Base-by-base conservation (phyloP, 192 early-diverging fungal species). In the Umbelopsis ramanniana region DNA sequence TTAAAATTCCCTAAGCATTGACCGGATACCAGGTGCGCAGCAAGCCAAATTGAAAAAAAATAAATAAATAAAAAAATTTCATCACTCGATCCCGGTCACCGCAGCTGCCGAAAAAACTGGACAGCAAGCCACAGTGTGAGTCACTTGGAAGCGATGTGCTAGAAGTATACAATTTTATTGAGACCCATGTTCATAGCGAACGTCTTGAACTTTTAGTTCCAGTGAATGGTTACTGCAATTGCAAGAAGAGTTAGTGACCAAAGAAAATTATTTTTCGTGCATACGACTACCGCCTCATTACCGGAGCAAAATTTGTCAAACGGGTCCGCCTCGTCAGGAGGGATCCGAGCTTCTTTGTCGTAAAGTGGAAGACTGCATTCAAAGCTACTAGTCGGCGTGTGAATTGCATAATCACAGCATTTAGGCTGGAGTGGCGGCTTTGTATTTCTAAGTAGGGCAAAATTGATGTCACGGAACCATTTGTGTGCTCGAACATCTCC, bases 401-500 rank as follows among this genome's bases (percentile, higher is more conserved):
- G 6, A 19, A 19, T 26, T 19, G 33, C 33, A 37, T 37, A 37
- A 17, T 63, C 57, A 19, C 57, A 63, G 33, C 57, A 63, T 63
- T 63, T 35, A 19, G 57, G 57, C 14, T 63, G 1, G 12, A 63
- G 26, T n/a, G 57, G 57, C 1, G 57, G 57, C 17, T 11, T 37
- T 63, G 57, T 63, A 63, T 63, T 63, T 63, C 57, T 38, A 63
- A 63, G 15, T 33, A 63, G 17, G 15, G 57, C 57, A 14, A 63
- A 96, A 81, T 93, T 89, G 10, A 93, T 89, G 45, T 86, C 85
- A 22, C 81, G 74, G 67, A 96, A 94, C 93, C 93, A 96, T 76
- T 87, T 81, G 76, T 96, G 95, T 19, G 78, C 76, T 71, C 93
- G 93, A 68, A 96, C 87, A 74, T 96, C 95, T 33, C 87, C 88